Base-by-base conservation (phyloP, 139 green algal species). In the Bryopsis sp. region DNA sequence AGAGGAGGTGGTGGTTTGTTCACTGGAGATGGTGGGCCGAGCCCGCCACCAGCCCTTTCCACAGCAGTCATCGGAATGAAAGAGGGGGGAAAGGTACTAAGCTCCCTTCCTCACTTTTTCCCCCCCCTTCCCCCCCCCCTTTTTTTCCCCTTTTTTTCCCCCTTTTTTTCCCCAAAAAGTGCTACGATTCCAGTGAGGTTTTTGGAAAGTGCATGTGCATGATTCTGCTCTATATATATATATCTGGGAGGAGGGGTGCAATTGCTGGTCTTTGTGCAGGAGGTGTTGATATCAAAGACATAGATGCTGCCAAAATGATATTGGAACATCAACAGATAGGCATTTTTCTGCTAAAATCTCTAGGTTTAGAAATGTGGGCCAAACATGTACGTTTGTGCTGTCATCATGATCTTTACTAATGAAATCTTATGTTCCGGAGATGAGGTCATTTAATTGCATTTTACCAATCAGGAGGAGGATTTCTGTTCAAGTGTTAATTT, bases 51-150 rank as follows among this genome's bases (percentile, higher is more conserved):
- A 34, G 92, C 86, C 2, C 75, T 97, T 24, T 88, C 79, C 19
- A 81, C 43, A 33, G 79, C 86, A 0, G 86, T 93, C 0, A 15
- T 95, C 0, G 92, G 92, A 62, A 97, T 97, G 91, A 84, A 84
- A 43, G 75, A 72, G 15, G 91, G 91, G 1, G 92, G 92, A 60
- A 93, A 87, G 84, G 81, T 92, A 67, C 48, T 80, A n/a, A 26
- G 4, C 50, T 24, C 29, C 67, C n/a, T 59, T 2, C 2, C 7
- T 60, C 35, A 36, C 34, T 73, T 39, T 0, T 68, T 11, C 54
- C 3, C 32, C 11, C 19, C 36, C 48, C 19, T 31, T 78, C n/a
- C 68, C 67, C 5, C 11, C 32, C 70, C 11, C 22, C 19, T 37
- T 11, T 58, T 0, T 28, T 8, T 75, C 35, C 15, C 33, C 15